Conservation (phyloP, 23 red algal species). For the Gracilaria domingensis region DNA sequence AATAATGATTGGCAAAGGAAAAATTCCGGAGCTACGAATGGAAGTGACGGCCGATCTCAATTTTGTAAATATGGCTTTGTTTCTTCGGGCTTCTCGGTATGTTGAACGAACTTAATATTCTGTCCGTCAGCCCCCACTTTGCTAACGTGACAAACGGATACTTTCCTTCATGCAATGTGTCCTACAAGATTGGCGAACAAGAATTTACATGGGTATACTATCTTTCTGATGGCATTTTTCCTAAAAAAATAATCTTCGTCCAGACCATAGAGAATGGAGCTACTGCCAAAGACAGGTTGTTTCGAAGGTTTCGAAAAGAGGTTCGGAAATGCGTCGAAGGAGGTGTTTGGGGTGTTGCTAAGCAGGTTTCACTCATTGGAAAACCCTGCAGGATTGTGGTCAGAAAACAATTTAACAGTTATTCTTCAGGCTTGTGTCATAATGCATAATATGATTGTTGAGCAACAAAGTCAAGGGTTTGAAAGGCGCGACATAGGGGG, state of each 20-base stretch:
- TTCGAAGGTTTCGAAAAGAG: not conserved
- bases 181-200: not conserved
- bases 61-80: conserved; percentile 9
- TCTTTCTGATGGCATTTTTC: conserved; percentile 55
- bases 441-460: not conserved
- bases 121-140: conserved; percentile 15
- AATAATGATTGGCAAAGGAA: conserved; percentile 36
- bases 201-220: conserved; percentile 39
- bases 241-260: conserved; percentile 9
- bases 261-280: not conserved
- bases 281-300: not conserved
- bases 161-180: not conserved
- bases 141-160: not conserved
- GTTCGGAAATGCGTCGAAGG: conserved; percentile 21
- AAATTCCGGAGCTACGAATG: conserved; percentile 4
- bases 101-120: conserved; percentile 25
- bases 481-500: not conserved
- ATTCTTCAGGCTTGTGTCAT: not conserved
- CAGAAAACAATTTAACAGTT: not conserved
- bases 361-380: not conserved
- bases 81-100: conserved; percentile 25
- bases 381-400: not conserved
- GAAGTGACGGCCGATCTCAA: conserved; percentile 24
- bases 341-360: conserved; percentile 56
- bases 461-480: not conserved